Evolutionary conservation across 2,329 filamentous ascomycete genomes (phyloP).

Genomic region (Teratosphaeria pseudoeucalypti): DNA sequence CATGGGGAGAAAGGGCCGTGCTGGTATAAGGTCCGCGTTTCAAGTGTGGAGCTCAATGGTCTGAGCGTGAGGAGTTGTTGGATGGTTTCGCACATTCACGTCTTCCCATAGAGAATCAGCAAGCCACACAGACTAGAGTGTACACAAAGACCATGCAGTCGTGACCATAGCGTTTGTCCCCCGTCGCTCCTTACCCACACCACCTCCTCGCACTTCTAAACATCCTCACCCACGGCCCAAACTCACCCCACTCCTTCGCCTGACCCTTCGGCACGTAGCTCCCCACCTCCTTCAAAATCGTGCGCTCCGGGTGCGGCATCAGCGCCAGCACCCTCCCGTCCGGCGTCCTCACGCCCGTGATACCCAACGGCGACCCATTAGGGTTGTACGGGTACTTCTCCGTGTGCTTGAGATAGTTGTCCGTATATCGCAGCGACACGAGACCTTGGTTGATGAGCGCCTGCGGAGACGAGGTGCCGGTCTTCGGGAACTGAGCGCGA

Average conservation of each 20-base stretch:
- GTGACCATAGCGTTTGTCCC: too few species aligned
- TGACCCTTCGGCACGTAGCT: slow-evolving; percentile 63
- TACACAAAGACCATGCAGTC: too few species aligned
- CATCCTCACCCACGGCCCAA: slow-evolving; percentile 74
- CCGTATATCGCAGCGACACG: slow-evolving; percentile 71
- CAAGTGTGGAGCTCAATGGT: too few species aligned
- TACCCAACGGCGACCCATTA: slow-evolving; percentile 72
- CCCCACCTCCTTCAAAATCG: slow-evolving; percentile 65
- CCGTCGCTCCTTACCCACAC: slow-evolving; percentile 25
- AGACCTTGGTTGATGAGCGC: slow-evolving; percentile 55
- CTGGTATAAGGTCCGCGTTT: too few species aligned
- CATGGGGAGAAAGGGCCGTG: too few species aligned
- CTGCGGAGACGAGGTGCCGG: slow-evolving; percentile 33
- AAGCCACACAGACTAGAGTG: too few species aligned
- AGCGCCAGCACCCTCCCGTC: slow-evolving; percentile 76
- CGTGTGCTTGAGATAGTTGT: slow-evolving; percentile 67
- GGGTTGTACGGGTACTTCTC: slow-evolving; percentile 82
- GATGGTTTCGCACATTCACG: too few species aligned
- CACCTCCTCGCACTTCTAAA: slow-evolving; percentile 82
- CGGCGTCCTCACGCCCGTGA: slow-evolving; percentile 66
- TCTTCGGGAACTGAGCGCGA: slow-evolving; percentile 52
- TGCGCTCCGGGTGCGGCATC: slow-evolving; percentile 94
- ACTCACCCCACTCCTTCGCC: slow-evolving; percentile 61
- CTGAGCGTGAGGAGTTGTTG: too few species aligned
- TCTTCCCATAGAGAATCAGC: too few species aligned